Evolutionary conservation across 345 rosid species (phyloP).

Genomic region (Hibiscus tridactylites): DNA sequence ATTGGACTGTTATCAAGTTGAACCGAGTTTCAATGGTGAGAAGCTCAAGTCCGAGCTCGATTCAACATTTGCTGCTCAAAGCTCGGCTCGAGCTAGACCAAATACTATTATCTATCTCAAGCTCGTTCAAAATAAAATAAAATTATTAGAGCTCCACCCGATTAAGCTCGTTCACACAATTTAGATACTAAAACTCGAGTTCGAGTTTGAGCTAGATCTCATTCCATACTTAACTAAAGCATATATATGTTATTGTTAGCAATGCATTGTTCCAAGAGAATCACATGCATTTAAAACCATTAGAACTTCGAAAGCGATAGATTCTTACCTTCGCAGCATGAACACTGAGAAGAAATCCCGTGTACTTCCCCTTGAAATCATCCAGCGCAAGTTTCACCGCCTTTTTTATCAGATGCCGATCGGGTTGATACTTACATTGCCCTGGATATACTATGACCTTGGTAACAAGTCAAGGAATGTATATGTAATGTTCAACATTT

Average conservation of each 20-base stretch:
- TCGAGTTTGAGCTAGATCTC: not conserved
- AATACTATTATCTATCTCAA: no score
- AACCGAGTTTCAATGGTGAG: no score
- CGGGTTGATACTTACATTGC: slow-evolving; percentile 36
- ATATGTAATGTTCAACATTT: not conserved
- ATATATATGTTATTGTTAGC: no score
- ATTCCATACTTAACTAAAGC: not conserved
- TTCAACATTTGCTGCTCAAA: no score
- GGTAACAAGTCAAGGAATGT: slow-evolving; percentile 35
- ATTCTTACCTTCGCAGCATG: slow-evolving; percentile 60
- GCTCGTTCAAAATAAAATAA: no score
- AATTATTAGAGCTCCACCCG: not conserved
- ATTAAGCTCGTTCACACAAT: not conserved
- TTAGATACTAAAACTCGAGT: not conserved
- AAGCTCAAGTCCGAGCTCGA: no score
- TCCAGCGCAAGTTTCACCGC: slow-evolving; percentile 65
- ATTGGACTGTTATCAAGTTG: no score
- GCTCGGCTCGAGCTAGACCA: no score
- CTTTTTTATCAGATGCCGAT: slow-evolving; percentile 41
- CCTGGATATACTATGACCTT: slow-evolving; percentile 23
- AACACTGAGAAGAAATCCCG: slow-evolving; percentile 62
- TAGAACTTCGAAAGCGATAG: not conserved
- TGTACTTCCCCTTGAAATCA: slow-evolving; percentile 68
- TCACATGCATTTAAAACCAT: not conserved
- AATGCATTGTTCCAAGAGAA: not conserved